Base-by-base conservation (phyloP, 2,329 filamentous ascomycete genomes). In the Scytalidium sp. region DNA sequence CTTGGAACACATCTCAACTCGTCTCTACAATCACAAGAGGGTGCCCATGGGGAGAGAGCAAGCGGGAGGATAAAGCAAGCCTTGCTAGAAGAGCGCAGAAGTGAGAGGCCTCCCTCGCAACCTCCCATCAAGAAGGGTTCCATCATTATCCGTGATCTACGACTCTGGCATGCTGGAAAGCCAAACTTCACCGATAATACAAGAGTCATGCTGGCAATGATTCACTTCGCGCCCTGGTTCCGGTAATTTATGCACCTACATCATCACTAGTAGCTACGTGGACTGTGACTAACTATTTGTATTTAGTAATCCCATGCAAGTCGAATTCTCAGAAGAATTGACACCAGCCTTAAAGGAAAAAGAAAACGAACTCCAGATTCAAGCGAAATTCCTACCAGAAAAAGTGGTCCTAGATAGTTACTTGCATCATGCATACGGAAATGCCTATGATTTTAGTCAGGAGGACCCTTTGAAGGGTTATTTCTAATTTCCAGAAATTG, bases 101-200 rank as follows among this genome's bases (percentile, higher is more conserved):
- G 54, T 2, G 55, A 63, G 2, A 61, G 71, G 2, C 67, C 70
- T 2, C 76, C 76, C 0, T 59, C 69, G 3, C 79, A 83, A 56
- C 77, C 79, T 0, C 45, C 63, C 1, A 68, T 83, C 0, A 68
- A 68, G 32, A 81, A 81, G 55, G 80, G 81, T 0, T 75, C 74
- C 19, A 55, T 84, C n/a, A 67, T 84, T 8, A 60, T 85, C 20
- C 70, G 83, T 1, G 81, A 85, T 60, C 62, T 85, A 45, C 65
- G 81, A 19, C 69, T 83, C 9, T 85, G 82, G 81, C 81, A 85
- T 60, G 80, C 78, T 0, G 82, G 81, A 0, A 81, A 81, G 74
- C 80, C 80, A 1, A 84, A 85, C 52, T 57, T 60, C 29, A 75
- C 73, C 0, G 57, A 68, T 2, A 66, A 73, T 7, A 68, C 74